phyloP scores from a whole-genome alignment of 192 early-diverging fungal genomes.

The Backusella sp. region DNA sequence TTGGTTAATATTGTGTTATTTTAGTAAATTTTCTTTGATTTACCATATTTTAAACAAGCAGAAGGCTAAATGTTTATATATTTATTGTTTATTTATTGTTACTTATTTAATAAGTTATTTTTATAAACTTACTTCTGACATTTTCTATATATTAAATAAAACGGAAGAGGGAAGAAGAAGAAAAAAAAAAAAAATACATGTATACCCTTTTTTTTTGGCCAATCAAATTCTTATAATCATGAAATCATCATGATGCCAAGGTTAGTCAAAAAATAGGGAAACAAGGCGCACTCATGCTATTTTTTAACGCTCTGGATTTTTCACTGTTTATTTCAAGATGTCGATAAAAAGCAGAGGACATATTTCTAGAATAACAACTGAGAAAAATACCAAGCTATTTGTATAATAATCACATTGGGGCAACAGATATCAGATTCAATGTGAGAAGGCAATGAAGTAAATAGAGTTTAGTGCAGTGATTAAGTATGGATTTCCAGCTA shows the following conservation, averaged over 20 bases:
- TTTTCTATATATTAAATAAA: neutral
- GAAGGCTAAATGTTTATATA: neutral
- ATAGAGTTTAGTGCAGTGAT: too few species aligned
- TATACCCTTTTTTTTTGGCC: neutral
- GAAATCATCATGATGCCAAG: neutral
- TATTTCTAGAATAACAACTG: too few species aligned
- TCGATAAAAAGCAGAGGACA: too few species aligned
- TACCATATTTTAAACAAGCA: conserved; percentile 9
- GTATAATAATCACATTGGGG: too few species aligned
- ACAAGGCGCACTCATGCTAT: neutral
- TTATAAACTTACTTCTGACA: neutral
- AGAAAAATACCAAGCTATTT: too few species aligned
- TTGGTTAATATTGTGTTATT: neutral
- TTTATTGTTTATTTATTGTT: neutral
- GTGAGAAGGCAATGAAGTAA: too few species aligned
- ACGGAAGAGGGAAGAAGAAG: neutral
- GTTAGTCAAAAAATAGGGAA: neutral
- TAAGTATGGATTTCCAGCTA: too few species aligned
- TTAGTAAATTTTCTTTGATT: neutral
- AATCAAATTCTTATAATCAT: neutral
- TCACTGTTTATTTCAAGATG: too few species aligned
- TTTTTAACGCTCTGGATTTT: too few species aligned
- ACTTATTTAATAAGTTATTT: neutral
- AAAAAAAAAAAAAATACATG: neutral
- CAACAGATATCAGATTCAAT: too few species aligned